Evolutionary conservation across 371 early-diverging fungal genomes (phyloP).

Genomic region (Actinomortierella wolfii): DNA sequence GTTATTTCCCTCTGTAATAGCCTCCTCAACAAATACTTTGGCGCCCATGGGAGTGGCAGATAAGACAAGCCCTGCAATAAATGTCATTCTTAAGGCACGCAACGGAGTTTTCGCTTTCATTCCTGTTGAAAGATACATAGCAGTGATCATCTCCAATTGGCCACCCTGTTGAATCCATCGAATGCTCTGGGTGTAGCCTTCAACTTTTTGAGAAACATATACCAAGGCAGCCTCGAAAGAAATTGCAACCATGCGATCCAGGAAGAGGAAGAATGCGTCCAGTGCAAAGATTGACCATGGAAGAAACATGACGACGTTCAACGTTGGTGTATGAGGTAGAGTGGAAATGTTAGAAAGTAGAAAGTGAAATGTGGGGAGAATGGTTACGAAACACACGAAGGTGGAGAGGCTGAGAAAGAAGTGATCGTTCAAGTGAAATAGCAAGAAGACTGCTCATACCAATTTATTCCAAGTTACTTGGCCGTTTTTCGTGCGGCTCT

Average conservation of each 20-base stretch:
- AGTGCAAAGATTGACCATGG: conserved; percentile 1
- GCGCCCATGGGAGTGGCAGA: background rate
- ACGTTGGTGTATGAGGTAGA: too few relatives aligned
- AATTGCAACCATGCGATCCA: conserved; percentile 1
- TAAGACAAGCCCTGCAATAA: background rate
- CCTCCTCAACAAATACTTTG: background rate
- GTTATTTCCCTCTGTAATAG: background rate
- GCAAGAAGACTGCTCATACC: too few relatives aligned
- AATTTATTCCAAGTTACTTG: too few relatives aligned
- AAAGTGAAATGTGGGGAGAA: too few relatives aligned
- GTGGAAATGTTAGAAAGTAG: too few relatives aligned
- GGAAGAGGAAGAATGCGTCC: background rate
- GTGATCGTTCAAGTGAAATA: too few relatives aligned
- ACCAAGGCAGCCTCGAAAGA: conserved; percentile 1
- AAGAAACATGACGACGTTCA: conserved; percentile 1
- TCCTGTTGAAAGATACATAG: background rate
- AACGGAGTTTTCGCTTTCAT: background rate
- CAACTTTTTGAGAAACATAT: conserved; percentile 1
- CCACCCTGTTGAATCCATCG: conserved; percentile 11
- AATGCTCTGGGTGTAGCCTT: conserved; percentile 9
- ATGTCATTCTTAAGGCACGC: background rate
- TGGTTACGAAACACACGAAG: too few relatives aligned
- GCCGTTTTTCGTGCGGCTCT: too few relatives aligned
- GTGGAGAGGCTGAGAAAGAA: too few relatives aligned
- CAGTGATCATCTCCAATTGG: conserved; percentile 2